Percentiles rank a stretch among this genome's conserved stretches.
phyloP scores from a whole-genome alignment of 768 basidiomycete species.

The Hypsizygus marmoreus region DNA sequence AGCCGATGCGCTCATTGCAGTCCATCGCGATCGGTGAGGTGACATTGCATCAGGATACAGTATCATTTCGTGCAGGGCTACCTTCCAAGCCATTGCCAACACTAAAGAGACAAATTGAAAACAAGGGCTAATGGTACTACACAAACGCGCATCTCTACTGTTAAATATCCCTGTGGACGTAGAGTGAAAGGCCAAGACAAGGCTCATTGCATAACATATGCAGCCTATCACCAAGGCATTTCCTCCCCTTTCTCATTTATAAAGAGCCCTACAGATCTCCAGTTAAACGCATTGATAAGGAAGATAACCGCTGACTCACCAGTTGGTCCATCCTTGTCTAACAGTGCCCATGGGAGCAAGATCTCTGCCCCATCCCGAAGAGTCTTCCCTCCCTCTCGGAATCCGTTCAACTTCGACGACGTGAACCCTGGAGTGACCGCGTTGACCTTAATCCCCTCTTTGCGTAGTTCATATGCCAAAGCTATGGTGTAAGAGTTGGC shows the following conservation, averaged over 20 bases:
- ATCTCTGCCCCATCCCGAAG: constrained; percentile 33
- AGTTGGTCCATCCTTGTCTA: constrained; percentile 42
- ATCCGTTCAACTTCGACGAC: constrained; percentile 43
- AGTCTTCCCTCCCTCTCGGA: constrained; percentile 39
- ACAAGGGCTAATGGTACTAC: no score
- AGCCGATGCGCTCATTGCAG: no score
- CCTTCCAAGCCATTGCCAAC: no score
- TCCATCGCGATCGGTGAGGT: no score
- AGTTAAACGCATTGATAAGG: not conserved
- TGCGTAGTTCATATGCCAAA: constrained; percentile 62
- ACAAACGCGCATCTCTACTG: no score
- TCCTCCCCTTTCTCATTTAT: constrained; percentile 35
- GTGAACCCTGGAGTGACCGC: constrained; percentile 63
- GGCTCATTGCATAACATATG: not conserved
- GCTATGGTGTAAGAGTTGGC: constrained; percentile 61
- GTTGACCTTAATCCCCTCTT: constrained; percentile 58
- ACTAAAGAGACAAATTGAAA: no score
- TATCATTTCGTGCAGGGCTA: no score
- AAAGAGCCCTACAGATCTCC: constrained; percentile 27
- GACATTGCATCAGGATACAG: no score
- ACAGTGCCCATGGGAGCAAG: constrained; percentile 39
- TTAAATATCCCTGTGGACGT: no score
- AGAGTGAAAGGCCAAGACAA: not conserved
- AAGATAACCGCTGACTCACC: constrained; percentile 22
- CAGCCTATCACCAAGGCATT: constrained; percentile 11